Evolutionary conservation across 2,329 filamentous ascomycete species (phyloP).

Genomic region (Ophiostoma himal-ulmi): DNA sequence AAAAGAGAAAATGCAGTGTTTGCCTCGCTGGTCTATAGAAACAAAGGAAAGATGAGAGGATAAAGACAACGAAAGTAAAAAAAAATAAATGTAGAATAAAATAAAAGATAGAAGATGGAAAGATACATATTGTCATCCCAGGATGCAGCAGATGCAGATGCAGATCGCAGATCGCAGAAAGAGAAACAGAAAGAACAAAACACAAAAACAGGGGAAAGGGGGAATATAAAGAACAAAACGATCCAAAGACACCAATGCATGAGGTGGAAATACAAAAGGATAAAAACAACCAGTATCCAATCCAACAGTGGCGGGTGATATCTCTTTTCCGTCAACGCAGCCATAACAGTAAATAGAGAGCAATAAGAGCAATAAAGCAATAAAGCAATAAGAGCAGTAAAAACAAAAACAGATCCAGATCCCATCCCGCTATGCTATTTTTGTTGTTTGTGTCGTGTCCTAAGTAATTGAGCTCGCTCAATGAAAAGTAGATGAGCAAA

Average conservation of each 20-base stretch:
- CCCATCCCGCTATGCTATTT: slow-evolving; percentile 21
- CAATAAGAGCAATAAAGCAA: neutral
- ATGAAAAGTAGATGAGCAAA: neutral
- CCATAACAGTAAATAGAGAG: neutral
- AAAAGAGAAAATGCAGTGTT: slow-evolving; percentile 2
- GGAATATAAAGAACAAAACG: neutral
- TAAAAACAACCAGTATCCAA: neutral
- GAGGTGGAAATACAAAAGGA: neutral
- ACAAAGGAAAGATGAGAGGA: neutral
- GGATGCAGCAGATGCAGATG: too few species aligned
- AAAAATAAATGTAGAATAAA: slow-evolving; percentile 25
- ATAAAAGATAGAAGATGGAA: neutral
- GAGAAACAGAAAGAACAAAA: slow-evolving; percentile 15
- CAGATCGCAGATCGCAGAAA: neutral
- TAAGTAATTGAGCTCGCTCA: slow-evolving; percentile 14
- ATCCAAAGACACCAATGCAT: slow-evolving; percentile 2
- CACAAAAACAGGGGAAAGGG: slow-evolving; percentile 11
- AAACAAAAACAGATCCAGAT: neutral
- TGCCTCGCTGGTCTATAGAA: slow-evolving; percentile 14
- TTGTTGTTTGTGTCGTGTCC: slow-evolving; percentile 16
- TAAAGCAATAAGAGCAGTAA: slow-evolving; percentile 20
- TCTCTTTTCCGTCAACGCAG: neutral
- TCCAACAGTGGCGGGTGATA: neutral
- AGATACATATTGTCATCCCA: neutral
- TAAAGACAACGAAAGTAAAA: slow-evolving; percentile 15